Conservation (phyloP, 768 basidiomycete species). For the Pulveroboletus ravenelii region DNA sequence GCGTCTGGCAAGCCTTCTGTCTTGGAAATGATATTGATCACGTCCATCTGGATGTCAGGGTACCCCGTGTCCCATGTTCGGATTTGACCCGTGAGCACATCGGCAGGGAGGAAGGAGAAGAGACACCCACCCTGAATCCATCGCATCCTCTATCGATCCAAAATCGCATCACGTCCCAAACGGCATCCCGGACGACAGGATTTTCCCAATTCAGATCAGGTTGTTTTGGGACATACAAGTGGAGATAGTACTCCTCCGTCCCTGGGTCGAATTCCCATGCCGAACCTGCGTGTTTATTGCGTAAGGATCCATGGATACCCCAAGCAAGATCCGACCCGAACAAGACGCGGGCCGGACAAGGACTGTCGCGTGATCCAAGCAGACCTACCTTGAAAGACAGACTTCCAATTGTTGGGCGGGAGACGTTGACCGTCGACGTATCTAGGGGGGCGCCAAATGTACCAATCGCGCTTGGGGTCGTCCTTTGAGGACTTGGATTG, state of each 20-base stretch:
- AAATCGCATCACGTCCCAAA: constrained; percentile 64
- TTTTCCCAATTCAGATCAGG: constrained; percentile 81
- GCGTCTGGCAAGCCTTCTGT: constrained; percentile 62
- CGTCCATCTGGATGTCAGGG: constrained; percentile 49
- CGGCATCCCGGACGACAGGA: constrained; percentile 49
- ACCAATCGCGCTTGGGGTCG: constrained; percentile 69
- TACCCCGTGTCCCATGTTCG: background rate
- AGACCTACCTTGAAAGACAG: constrained; percentile 53
- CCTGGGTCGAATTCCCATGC: constrained; percentile 67
- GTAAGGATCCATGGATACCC: background rate
- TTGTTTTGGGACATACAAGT: constrained; percentile 61
- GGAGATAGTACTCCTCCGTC: constrained; percentile 69
- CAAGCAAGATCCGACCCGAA: constrained; percentile 4
- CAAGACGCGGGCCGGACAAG: background rate
- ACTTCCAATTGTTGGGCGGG: constrained; percentile 74
- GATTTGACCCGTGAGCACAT: background rate
- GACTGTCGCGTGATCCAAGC: background rate
- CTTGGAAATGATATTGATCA: constrained; percentile 68
- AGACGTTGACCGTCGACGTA: constrained; percentile 48
- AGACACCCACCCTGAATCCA: constrained; percentile 59
- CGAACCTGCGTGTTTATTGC: constrained; percentile 39
- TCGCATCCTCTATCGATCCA: constrained; percentile 75
- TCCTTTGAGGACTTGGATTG: constrained; percentile 47
- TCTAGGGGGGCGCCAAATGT: constrained; percentile 64
- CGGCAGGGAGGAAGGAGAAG: background rate